Evolutionary conservation across 805 yeast species (phyloP), one percentile per base, ranked within the genome.

Genomic region (Myxozyma udenii): DNA sequence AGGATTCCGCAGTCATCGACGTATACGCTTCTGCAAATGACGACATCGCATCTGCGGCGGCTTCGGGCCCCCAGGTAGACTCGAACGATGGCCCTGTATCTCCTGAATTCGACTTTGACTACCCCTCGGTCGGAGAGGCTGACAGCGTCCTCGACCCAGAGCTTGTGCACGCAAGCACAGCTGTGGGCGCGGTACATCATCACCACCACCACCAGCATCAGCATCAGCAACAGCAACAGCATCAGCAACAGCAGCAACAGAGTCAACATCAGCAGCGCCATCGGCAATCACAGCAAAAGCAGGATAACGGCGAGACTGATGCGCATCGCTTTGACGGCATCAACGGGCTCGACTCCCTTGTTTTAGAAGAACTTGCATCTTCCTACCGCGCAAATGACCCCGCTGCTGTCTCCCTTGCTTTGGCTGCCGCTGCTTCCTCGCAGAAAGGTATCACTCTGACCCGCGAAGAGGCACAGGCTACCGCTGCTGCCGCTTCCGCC

Each of bases 71-170:
- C n/a, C n/a, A n/a, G n/a, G n/a, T n/a, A n/a, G n/a, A n/a, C n/a
- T n/a, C n/a, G n/a, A n/a, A n/a, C n/a, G n/a, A 12, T 18, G 40
- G 21, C 12, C 11, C 21, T 36, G 40, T 14, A 36, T 12, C n/a
- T 18, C 40, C 18, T 6, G 18, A n/a, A 7, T 28, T 9, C 14
- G 12, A 28, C 12, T 16, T 51, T 11, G 28, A 32, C 4, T 51
- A 51, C 32, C 42, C 32, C 14, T 25, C 45, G 6, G 42, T 39
- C 26, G 45, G 16, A 18, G 16, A 16, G 6, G n/a, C 43, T 7
- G 46, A 44, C 18, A 44, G 28, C 33, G 55, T 47, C 2, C 47
- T 54, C 21, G 58, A 54, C 32, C 58, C 58, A 19, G 57, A 46
- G 19, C 38, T 54, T 14, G 53, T 56, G 18, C 35, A 42, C 22